These are phyloP conservation scores for Aureobasidium sp. DNA, from an alignment of 2,329 filamentous ascomycete genomes.

Conservation along the genomic window DNA sequence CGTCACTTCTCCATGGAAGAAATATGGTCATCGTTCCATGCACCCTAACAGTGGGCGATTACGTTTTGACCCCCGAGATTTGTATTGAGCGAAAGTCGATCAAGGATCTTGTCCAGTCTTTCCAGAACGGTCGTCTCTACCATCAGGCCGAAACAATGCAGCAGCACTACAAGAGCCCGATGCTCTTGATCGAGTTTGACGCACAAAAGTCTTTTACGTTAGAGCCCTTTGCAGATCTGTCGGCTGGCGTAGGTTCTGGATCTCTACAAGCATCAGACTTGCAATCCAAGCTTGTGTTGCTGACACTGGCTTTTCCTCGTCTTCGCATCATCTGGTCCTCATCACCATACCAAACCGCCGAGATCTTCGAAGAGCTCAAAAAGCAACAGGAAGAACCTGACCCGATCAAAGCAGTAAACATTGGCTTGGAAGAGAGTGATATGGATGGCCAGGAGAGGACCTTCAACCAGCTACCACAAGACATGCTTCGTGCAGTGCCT, in stretches of 20 bases:
- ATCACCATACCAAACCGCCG: conserved; percentile 89
- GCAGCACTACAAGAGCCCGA: conserved; percentile 78
- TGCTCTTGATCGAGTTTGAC: conserved; percentile 96
- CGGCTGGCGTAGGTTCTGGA: conserved; percentile 58
- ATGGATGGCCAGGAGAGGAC: conserved; percentile 49
- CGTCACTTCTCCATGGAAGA: conserved; percentile 82
- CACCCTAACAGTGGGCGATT: conserved; percentile 94
- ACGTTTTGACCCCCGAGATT: conserved; percentile 83
- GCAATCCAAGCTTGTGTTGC: conserved; percentile 83
- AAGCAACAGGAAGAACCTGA: conserved; percentile 85
- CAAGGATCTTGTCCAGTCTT: conserved; percentile 82
- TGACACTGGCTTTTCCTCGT: conserved; percentile 85
- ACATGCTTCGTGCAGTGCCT: conserved; percentile 80
- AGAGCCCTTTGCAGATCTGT: conserved; percentile 49
- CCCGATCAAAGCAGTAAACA: conserved; percentile 74
- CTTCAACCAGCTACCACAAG: conserved; percentile 80
- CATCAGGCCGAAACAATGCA: conserved; percentile 92
- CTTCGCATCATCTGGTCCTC: conserved; percentile 91
- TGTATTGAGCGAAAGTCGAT: conserved; percentile 94
- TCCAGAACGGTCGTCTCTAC: conserved; percentile 86
- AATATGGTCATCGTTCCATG: conserved; percentile 86
- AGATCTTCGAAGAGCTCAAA: conserved; percentile 93
- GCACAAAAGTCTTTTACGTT: conserved; percentile 96
- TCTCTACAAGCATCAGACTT: conserved; percentile 62
- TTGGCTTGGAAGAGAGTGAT: conserved; percentile 63